Percentiles rank a stretch among this genome's conserved stretches.
These are phyloP conservation scores for Platismatia glauca DNA, from an alignment of 495 filamentous ascomycete species.

Conservation along the genomic window DNA sequence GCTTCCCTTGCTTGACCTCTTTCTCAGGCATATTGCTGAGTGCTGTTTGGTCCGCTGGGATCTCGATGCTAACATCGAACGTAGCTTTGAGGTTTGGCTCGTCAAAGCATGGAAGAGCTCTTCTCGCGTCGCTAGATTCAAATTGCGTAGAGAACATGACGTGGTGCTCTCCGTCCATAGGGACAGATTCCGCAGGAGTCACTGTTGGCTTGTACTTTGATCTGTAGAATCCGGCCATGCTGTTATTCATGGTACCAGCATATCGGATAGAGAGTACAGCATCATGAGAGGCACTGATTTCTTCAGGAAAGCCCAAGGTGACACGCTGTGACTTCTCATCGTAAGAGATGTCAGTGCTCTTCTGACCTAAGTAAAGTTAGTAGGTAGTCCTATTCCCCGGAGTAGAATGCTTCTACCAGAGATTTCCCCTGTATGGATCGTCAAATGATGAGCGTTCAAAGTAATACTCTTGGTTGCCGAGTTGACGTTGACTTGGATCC, in stretches of 20 bases:
- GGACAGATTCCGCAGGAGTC: slow-evolving; percentile 58
- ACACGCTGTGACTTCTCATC: slow-evolving; percentile 73
- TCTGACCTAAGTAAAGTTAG: slow-evolving; percentile 27
- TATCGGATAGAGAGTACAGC: slow-evolving; percentile 65
- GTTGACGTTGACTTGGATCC: slow-evolving; percentile 51
- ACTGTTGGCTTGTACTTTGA: slow-evolving; percentile 82
- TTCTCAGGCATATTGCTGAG: slow-evolving; percentile 92
- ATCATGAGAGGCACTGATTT: slow-evolving; percentile 52
- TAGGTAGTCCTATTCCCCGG: not conserved
- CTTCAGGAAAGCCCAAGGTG: slow-evolving; percentile 59
- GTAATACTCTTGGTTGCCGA: slow-evolving; percentile 60
- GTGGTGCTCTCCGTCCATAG: slow-evolving; percentile 68
- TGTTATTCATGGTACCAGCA: slow-evolving; percentile 79
- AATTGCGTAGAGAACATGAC: slow-evolving; percentile 98
- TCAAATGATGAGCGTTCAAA: slow-evolving; percentile 62
- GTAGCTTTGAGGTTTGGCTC: slow-evolving; percentile 95
- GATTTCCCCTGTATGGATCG: slow-evolving; percentile 45
- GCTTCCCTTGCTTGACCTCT: slow-evolving; percentile 47
- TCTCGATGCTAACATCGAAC: slow-evolving; percentile 85
- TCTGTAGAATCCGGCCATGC: slow-evolving; percentile 95
- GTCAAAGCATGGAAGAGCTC: slow-evolving; percentile 95
- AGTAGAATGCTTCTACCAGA: slow-evolving; percentile 9
- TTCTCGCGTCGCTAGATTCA: slow-evolving; percentile 86
- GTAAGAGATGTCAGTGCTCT: slow-evolving; percentile 60
- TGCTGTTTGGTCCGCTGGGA: slow-evolving; percentile 77